These are phyloP conservation scores for Neurospora africana DNA, from an alignment of 495 filamentous ascomycete genomes.

Conservation along the genomic window DNA sequence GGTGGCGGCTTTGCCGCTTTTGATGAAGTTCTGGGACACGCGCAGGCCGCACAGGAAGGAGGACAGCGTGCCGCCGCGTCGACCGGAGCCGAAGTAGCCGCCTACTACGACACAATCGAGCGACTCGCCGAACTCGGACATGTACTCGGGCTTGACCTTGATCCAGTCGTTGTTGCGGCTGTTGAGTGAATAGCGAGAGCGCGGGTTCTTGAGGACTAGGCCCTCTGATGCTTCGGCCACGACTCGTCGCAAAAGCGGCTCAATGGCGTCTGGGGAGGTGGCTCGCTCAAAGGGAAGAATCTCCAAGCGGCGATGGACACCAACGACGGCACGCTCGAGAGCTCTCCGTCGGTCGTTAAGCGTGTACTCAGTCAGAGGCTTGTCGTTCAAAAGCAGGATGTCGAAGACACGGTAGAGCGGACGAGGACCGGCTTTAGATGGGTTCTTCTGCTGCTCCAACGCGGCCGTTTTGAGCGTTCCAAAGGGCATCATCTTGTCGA, in stretches of 20 bases:
- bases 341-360: slow-evolving; percentile 73
- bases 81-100: slow-evolving; percentile 85
- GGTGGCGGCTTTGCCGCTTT: slow-evolving; percentile 36
- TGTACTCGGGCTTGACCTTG: slow-evolving; percentile 98
- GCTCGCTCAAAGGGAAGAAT: slow-evolving; percentile 67
- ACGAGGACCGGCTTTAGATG: slow-evolving; percentile 56
- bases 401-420: slow-evolving; percentile 83
- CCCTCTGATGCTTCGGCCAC: slow-evolving; percentile 86
- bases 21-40: slow-evolving; percentile 56
- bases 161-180: slow-evolving; percentile 96
- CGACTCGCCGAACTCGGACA: slow-evolving; percentile 91
- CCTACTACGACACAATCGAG: slow-evolving; percentile 84
- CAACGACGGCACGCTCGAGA: slow-evolving; percentile 52
- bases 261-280: slow-evolving; percentile 57
- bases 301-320: slow-evolving; percentile 66
- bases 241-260: slow-evolving; percentile 66
- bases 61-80: slow-evolving; percentile 69
- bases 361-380: slow-evolving; percentile 67
- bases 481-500: slow-evolving; percentile 77
- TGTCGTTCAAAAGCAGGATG: slow-evolving; percentile 77
- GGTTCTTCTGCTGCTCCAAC: slow-evolving; percentile 68
- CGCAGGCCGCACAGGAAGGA: slow-evolving; percentile 83
- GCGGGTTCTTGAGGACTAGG: slow-evolving; percentile 87
- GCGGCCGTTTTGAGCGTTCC: slow-evolving; percentile 92
- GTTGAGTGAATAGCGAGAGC: slow-evolving; percentile 76